phyloP scores from a whole-genome alignment of 2,329 filamentous ascomycete species.

The Chaetomiaceae sp. region DNA sequence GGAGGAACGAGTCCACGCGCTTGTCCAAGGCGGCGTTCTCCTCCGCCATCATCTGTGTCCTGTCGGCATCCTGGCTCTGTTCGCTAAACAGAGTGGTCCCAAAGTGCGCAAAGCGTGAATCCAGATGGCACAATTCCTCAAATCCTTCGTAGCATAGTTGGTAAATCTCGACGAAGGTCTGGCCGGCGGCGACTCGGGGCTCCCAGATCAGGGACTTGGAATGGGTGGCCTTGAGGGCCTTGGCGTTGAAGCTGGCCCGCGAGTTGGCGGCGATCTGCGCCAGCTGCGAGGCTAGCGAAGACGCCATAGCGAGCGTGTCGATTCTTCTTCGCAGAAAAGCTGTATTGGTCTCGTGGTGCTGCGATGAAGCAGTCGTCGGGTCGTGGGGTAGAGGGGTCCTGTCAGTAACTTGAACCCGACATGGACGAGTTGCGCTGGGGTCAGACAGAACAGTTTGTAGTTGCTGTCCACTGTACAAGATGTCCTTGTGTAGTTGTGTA shows the following conservation, averaged over 20 bases:
- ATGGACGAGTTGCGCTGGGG: background rate
- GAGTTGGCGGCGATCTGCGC: slow-evolving; percentile 86
- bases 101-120: slow-evolving; percentile 70
- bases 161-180: slow-evolving; percentile 87
- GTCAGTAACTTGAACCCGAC: slow-evolving; percentile 2
- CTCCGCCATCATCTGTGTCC: slow-evolving; percentile 70
- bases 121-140: slow-evolving; percentile 82
- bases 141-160: slow-evolving; percentile 84
- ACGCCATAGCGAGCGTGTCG: slow-evolving; percentile 17
- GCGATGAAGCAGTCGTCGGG: no score
- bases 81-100: slow-evolving; percentile 80
- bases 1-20: slow-evolving; percentile 75
- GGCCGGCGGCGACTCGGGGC: slow-evolving; percentile 71
- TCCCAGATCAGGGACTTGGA: slow-evolving; percentile 95
- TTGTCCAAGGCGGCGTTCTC: slow-evolving; percentile 78
- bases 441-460: no score
- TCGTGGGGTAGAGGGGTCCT: no score
- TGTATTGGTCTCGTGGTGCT: no score
- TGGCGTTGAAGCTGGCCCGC: slow-evolving; percentile 84
- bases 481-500: background rate
- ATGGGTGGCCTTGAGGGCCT: slow-evolving; percentile 86
- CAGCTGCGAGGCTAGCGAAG: slow-evolving; percentile 87
- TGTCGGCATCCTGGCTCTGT: slow-evolving; percentile 83
- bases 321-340: background rate
- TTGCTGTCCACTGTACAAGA: no score